Base-by-base conservation (phyloP, 2,329 filamentous ascomycete species). In the Byssoonygena ceratinophila region DNA sequence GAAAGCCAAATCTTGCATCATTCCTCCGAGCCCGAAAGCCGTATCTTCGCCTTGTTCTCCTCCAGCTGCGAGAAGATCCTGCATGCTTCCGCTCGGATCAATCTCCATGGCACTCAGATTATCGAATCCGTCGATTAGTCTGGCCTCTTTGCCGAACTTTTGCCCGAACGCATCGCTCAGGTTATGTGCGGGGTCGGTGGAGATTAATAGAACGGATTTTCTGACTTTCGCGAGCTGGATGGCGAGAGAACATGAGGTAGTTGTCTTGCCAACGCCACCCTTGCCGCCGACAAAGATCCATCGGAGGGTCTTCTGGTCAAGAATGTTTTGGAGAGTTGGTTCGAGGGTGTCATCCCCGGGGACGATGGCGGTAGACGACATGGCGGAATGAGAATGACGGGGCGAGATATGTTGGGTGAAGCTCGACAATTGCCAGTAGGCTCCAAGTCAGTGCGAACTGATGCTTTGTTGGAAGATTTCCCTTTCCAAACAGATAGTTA, bases 241-340 rank as follows among this genome's bases (percentile, higher is more conserved):
- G 58, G 92, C 92, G 59, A 98, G 85, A 8, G 91, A 96, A 74
- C 92, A 98, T 6, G 91, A 97, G 14, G 92, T 98, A n/a, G 92
- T 98, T 25, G 92, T 98, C 77, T 98, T 98, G 69, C 92, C 92
- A 43, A 98, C 92, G 68, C 92, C 92, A 65, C 92, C 92, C 74
- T 98, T 98, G 60, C 92, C 92, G 64, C 92, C 92, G 55, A 98
- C 92, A 65, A 98, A 98, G 72, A 98, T 94, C 92, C 92, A 98
- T 68, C 92, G 87, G 52, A 98, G 83, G 31, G 87, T 84, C 71
- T 89, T 88, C 72, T 98, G 92, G 75, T 94, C 88, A 64, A 98
- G 82, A 66, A 98, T 89, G 59, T 87, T 86, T 74, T 96, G 87
- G 64, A 98, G 86, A 49, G 87, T 88, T 45, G 92, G 90, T 75